These are phyloP conservation scores for Pseudogymnoascus verrucosus DNA, from an alignment of 2,329 filamentous ascomycete species.

Conservation along the genomic window DNA sequence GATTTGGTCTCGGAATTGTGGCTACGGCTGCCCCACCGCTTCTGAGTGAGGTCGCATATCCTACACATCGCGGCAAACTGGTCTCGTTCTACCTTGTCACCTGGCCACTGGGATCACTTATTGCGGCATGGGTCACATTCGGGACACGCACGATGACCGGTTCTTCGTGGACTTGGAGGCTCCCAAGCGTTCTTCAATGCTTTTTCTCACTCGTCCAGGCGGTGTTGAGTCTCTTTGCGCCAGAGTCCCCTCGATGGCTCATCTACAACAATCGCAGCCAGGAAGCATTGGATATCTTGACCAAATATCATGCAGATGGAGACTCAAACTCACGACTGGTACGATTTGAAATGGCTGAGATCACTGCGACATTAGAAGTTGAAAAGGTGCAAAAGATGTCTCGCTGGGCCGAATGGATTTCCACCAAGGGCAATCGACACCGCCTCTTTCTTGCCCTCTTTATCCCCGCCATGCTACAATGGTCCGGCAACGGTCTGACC, in stretches of 20 bases:
- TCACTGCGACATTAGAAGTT: conserved; percentile 30
- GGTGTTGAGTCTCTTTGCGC: conserved; percentile 21
- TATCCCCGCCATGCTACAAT: conserved; percentile 11
- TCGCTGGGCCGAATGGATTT: conserved; percentile 8
- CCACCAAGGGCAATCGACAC: conserved; percentile 12
- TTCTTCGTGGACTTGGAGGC: conserved; percentile 32
- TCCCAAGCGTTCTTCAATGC: conserved; percentile 36
- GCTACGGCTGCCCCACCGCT: conserved; percentile 15
- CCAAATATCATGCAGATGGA: conserved; percentile 40
- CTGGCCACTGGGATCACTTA: conserved; percentile 18
- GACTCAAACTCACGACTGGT: conserved; percentile 34
- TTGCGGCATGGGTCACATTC: conserved; percentile 19
- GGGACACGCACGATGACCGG: conserved; percentile 14
- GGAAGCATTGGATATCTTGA: conserved; percentile 32
- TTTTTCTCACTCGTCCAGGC: conserved; percentile 12
- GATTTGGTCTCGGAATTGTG: conserved; percentile 16
- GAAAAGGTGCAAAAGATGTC: conserved; percentile 33
- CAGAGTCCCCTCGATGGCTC: conserved; percentile 33
- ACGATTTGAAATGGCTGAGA: conserved; percentile 25
- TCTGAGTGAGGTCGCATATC: conserved; percentile 14
- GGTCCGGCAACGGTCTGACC: conserved; percentile 17
- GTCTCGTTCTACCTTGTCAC: conserved; percentile 10
- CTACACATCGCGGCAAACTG: conserved; percentile 12
- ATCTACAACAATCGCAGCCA: conserved; percentile 28
- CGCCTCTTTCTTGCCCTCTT: conserved; percentile 14